Base-by-base conservation (phyloP, 2,329 filamentous ascomycete genomes). In the Aureobasidium sp. region DNA sequence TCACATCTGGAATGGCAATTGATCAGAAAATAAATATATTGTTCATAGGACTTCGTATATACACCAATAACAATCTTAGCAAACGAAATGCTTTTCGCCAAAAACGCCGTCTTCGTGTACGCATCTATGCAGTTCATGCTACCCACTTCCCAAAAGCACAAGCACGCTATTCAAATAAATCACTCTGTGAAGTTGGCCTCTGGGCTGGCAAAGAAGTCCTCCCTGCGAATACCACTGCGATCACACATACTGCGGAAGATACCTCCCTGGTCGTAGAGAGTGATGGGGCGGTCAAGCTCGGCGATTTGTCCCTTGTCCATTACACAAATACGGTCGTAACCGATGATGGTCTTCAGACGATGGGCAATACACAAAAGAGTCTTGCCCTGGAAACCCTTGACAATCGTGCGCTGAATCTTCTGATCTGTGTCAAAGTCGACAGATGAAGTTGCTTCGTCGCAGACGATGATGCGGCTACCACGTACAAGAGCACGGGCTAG, bases 401-500 rank as follows among this genome's bases (percentile, higher is more conserved):
- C 87, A 74, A 97, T 97, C 4, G 92, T 96, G 60, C 80, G 79
- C 74, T 97, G 93, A 71, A 97, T 96, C 81, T 94, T 95, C 75
- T 91, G 88, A 72, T 99, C 94, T 3, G 93, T 97, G 72, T 97
- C 93, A 80, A 97, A 94, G 74, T 97, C 93, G 8, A 97, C 92
- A 0, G 85, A 89, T 1, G 87, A 91, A 0, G 94, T 99, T 1
- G 94, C 94, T 75, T 99, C 94, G 77, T 99, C 94, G 74, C 92
- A 97, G 54, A 99, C 87, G 68, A 97, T 97, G 75, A 97, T 97
- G 68, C 89, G 90, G 0, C 87, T 89, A 48, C 87, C 85, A 39
- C 93, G 86, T 5, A 97, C 93, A 2, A 99, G 83, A 0, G 94
- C 94, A 0, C 94, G 86, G 0, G 92, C 92, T 1, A 99, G 81